phyloP scores from a whole-genome alignment of 768 basidiomycete species.

The Lactarius sanguifluus region DNA sequence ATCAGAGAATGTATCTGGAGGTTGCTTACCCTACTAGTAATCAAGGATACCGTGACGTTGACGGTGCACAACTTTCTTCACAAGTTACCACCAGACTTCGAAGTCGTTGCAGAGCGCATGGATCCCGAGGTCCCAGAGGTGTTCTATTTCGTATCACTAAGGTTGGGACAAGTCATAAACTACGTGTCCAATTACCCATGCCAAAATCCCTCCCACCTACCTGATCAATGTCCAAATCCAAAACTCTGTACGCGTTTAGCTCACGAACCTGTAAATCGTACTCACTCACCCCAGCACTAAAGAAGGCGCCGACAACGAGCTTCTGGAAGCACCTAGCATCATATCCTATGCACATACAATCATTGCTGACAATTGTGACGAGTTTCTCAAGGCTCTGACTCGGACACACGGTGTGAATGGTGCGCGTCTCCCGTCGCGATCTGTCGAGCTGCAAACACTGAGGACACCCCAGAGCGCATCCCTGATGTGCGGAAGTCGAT shows the following conservation, averaged over 20 bases:
- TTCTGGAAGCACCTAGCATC: constrained; percentile 17
- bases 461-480: constrained; percentile 8
- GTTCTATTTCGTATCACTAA: constrained; percentile 17
- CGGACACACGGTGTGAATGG: constrained; percentile 16
- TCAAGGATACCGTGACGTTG: not conserved
- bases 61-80: constrained; percentile 7
- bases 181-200: constrained; percentile 14
- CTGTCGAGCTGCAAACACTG: not conserved
- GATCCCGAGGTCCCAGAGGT: constrained; percentile 15
- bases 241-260: constrained; percentile 7
- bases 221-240: not conserved
- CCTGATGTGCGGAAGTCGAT: constrained; percentile 20
- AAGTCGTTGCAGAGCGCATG: constrained; percentile 20
- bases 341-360: constrained; percentile 15
- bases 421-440: not conserved
- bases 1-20: constrained; percentile 6
- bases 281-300: not conserved
- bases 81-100: constrained; percentile 12
- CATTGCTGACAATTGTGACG: constrained; percentile 4
- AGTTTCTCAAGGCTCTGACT: constrained; percentile 18
- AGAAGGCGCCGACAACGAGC: constrained; percentile 3
- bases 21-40: not conserved
- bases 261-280: not conserved
- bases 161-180: constrained; percentile 12
- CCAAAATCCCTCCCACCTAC: not conserved